Conservation (phyloP, 2,329 filamentous ascomycete species). For the Ophiostoma himal-ulmi region DNA sequence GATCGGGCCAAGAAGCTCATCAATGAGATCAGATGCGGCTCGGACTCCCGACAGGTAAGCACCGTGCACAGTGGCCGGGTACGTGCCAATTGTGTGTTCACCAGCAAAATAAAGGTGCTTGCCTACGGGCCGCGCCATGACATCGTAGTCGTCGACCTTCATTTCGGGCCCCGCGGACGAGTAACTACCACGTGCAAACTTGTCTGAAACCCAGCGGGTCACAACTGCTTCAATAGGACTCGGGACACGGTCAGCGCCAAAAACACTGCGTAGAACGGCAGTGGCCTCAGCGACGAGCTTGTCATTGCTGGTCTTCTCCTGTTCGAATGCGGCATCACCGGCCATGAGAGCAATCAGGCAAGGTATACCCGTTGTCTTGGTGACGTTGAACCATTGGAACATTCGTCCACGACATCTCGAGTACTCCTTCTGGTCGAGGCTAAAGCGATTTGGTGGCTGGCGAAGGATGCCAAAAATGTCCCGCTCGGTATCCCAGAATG, state of each 20-base stretch:
- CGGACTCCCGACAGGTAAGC: slow-evolving; percentile 91
- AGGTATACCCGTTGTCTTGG: slow-evolving; percentile 80
- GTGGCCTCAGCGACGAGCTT: slow-evolving; percentile 77
- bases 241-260: slow-evolving; percentile 59
- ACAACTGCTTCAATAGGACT: slow-evolving; percentile 79
- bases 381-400: slow-evolving; percentile 96
- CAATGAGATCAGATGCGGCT: slow-evolving; percentile 79
- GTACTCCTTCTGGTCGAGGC: slow-evolving; percentile 75
- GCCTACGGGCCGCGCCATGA: slow-evolving; percentile 77
- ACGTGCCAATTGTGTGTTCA: slow-evolving; percentile 91
- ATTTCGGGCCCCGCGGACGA: slow-evolving; percentile 86
- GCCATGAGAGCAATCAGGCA: slow-evolving; percentile 92
- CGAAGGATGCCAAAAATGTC: slow-evolving; percentile 93
- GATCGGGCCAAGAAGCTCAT: slow-evolving; percentile 75
- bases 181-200: slow-evolving; percentile 89
- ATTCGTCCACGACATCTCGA: slow-evolving; percentile 75
- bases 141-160: slow-evolving; percentile 80
- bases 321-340: slow-evolving; percentile 84
- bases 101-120: slow-evolving; percentile 85
- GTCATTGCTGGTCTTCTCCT: slow-evolving; percentile 69
- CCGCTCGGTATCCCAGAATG: slow-evolving; percentile 84
- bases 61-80: slow-evolving; percentile 94
- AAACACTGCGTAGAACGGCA: slow-evolving; percentile 68
- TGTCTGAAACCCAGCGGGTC: slow-evolving; percentile 86
- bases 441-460: slow-evolving; percentile 61